Evolutionary conservation across 352 stramenopile genomes (phyloP).

Genomic region (Phytophthora rubi): DNA sequence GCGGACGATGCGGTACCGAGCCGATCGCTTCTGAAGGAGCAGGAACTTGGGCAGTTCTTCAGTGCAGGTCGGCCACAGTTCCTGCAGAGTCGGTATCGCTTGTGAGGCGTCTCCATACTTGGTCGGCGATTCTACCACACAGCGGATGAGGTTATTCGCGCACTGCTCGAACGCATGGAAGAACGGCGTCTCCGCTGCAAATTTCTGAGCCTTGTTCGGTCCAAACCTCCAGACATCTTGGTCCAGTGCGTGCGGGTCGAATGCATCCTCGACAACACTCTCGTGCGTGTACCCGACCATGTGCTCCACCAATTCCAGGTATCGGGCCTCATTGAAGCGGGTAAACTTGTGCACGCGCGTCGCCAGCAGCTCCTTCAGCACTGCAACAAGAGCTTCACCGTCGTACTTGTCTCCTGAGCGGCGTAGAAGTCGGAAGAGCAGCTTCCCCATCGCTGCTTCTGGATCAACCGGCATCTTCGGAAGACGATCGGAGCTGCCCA

Average conservation of each 20-base stretch:
- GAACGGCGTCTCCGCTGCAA: constrained; percentile 30
- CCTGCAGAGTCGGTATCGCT: constrained; percentile 28
- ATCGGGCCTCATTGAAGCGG: constrained; percentile 56
- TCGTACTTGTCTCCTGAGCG: constrained; percentile 22
- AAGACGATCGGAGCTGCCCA: constrained; percentile 26
- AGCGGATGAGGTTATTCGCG: constrained; percentile 46
- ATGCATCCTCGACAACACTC: constrained; percentile 42
- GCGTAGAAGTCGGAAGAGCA: constrained; percentile 65
- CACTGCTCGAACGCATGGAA: constrained; percentile 34
- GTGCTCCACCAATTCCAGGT: constrained; percentile 49
- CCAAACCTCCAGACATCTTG: constrained; percentile 41
- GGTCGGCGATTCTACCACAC: constrained; percentile 19
- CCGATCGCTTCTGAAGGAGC: constrained; percentile 64
- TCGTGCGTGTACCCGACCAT: constrained; percentile 58
- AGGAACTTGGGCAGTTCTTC: constrained; percentile 62
- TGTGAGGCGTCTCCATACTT: constrained; percentile 7
- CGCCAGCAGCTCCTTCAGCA: constrained; percentile 63
- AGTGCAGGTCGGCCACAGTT: constrained; percentile 57
- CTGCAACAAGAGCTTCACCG: constrained; percentile 19
- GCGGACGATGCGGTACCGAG: constrained; percentile 48
- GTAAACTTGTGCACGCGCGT: constrained; percentile 57
- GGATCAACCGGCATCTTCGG: constrained; percentile 39
- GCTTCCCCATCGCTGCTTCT: constrained; percentile 57
- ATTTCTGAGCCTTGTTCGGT: constrained; percentile 22
- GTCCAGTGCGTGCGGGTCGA: constrained; percentile 49